A percentile compares a stretch with the other conserved stretches of the same genome.
phyloP scores from a whole-genome alignment of 768 basidiomycete genomes.

The Termitomyces sp. region DNA sequence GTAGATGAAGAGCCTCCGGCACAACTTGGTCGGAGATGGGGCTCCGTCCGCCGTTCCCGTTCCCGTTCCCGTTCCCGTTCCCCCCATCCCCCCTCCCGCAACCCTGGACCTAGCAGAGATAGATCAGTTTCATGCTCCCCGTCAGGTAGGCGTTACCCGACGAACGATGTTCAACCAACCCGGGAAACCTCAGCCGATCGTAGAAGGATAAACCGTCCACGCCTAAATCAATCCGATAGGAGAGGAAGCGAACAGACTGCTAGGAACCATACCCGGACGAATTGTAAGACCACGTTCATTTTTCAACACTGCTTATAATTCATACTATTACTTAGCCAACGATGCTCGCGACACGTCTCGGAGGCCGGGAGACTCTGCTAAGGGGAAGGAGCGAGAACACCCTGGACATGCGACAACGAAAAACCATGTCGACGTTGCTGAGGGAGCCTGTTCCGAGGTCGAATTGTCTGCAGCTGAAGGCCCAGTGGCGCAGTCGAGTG shows the following conservation, averaged over 20 bases:
- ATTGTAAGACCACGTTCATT: background rate
- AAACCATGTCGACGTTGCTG: background rate
- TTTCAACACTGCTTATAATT: background rate
- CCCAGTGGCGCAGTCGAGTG: slow-evolving; percentile 8
- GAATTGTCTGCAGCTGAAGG: background rate
- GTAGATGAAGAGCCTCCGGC: slow-evolving; percentile 40
- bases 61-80: slow-evolving; percentile 28
- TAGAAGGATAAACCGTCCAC: slow-evolving; percentile 2
- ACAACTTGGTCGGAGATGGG: slow-evolving; percentile 29
- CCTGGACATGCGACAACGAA: background rate
- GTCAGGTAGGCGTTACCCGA: slow-evolving; percentile 31
- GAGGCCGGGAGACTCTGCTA: background rate
- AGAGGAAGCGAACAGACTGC: background rate
- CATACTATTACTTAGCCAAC: slow-evolving; percentile 1
- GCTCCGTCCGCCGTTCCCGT: slow-evolving; percentile 5
- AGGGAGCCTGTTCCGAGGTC: background rate
- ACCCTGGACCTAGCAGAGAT: slow-evolving; percentile 11
- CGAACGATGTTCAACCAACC: slow-evolving; percentile 1
- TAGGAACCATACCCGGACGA: background rate
- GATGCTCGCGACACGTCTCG: background rate
- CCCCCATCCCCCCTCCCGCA: slow-evolving; percentile 26
- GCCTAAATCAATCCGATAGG: background rate
- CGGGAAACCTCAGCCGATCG: background rate
- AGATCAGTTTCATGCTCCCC: slow-evolving; percentile 34
- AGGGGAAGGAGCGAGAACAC: slow-evolving; percentile 8